Base-by-base conservation (phyloP, 75 land plant species). In the Picea glauca region DNA sequence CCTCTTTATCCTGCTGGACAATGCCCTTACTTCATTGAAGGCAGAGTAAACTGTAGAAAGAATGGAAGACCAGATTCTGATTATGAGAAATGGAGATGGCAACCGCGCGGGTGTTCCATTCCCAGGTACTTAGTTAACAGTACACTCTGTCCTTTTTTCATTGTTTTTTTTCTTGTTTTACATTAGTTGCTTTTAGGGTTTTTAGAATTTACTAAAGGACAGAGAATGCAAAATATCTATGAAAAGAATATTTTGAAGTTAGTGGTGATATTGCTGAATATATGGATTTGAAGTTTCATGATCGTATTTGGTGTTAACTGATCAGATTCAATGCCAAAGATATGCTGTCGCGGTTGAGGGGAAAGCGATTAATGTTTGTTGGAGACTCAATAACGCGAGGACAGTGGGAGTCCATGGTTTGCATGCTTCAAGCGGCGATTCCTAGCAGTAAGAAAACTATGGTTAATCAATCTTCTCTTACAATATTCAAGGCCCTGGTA, bases 301-400 rank as follows among this genome's bases (percentile, higher is more conserved):
- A 8, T 50, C 50, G 20, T 35, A 20, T 56, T 67, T 67, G 40
- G 3, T 35, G 8, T 18, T 70, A 6, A 20, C n/a, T 20, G 26
- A n/a, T 88, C 77, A 91, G 91, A 77, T 91, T 89, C 58, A 76
- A 92, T 80, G 90, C 87, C 12, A 65, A 26, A 64, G 80, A 83
- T 9, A 81, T 93, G 58, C 74, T 92, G 81, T 50, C 63, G 76
- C 84, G 84, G 66, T 67, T 75, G 30, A 83, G 87, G 58, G 88
- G 90, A 35, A 85, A 87, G 77, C 64, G 86, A 13, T 20, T 89
- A 56, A 82, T 87, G 57, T 89, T 81, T 63, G 90, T 91, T 5
- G 95, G 95, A 1, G 95, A 93, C 76, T 93, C 95, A 9, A 35
- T 93, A 17, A 86, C 91, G 26, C 74, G 81, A 9, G 85, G 91